Base-by-base conservation (phyloP, 257 asterid genomes). In the Lavandula angustifolia region DNA sequence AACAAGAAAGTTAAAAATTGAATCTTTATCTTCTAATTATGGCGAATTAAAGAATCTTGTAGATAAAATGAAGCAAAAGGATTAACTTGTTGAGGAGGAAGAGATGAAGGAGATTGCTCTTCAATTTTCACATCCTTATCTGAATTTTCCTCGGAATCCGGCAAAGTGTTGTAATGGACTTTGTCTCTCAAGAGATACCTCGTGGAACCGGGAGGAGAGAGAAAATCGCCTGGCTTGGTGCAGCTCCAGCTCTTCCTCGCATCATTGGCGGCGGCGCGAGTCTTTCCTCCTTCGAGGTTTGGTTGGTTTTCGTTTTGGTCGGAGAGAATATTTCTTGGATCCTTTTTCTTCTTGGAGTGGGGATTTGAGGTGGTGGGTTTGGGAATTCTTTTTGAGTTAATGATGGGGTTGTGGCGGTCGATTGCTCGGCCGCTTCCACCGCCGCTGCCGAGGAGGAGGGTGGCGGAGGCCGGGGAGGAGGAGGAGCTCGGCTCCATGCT, bases 191-290 rank as follows among this genome's bases (percentile, higher is more conserved):
- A 67, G 72, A 85, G 57, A 46, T 78, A 82, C 74, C 95, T 80
- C 0, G 95, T 73, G 6, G 99, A 92, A 37, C 80, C 87, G 3
- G 85, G 87, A 17, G 99, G 97, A 34, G 86, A 87, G 35, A 88
- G 79, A 57, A 87, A 82, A n/a, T 63, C 91, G 9, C 83, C 85
- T 0, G 87, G 80, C 6, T 56, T 79, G 9, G 80, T 80, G 48
- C 87, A 85, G 48, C 83, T 83, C 94, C 97, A 85, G 69, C 81
- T 70, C 65, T 60, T 78, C 43, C 74, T 69, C 2, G 14, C 40
- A 34, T 18, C 22, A n/a, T 22, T 50, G 50, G 9, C 3, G 40
- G 5, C 16, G 12, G 40, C 56, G 9, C n/a, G n/a, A n/a, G n/a
- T n/a, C n/a, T n/a, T n/a, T n/a, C n/a, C n/a, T n/a, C n/a, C n/a